Percentiles rank a stretch among this genome's conserved stretches.
Conservation (phyloP, 2,329 filamentous ascomycete species). For the Cladophialophora psammophila region DNA sequence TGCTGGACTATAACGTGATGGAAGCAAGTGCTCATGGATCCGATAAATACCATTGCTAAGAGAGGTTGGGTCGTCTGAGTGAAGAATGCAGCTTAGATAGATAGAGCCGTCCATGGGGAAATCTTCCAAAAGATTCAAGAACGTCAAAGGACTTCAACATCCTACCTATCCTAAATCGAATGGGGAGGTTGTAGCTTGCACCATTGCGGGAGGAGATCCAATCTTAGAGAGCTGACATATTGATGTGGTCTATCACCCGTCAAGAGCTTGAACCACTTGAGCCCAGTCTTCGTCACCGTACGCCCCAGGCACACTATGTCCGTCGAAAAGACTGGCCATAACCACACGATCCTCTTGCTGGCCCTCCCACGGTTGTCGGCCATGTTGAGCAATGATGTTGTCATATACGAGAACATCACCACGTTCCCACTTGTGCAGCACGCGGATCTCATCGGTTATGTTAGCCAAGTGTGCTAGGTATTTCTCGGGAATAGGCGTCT, state of each 20-base stretch:
- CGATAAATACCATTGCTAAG: background rate
- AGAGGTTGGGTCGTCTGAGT: background rate
- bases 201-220: no score
- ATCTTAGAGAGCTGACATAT: background rate
- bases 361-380: constrained; percentile 57
- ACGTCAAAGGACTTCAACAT: no score
- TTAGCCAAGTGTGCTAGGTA: constrained; percentile 52
- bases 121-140: no score
- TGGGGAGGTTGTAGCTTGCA: no score
- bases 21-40: no score
- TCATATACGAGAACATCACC: constrained; percentile 60
- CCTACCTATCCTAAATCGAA: no score
- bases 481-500: constrained; percentile 56
- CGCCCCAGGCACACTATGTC: constrained; percentile 53
- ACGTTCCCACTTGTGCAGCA: constrained; percentile 57
- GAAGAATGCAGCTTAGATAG: background rate
- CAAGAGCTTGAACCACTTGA: constrained; percentile 55
- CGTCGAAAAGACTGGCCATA: constrained; percentile 59
- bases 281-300: constrained; percentile 56
- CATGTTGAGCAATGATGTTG: constrained; percentile 59
- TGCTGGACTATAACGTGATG: constrained; percentile 17
- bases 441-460: constrained; percentile 59
- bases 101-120: background rate
- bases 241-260: constrained; percentile 34
- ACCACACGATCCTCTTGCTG: constrained; percentile 56